A percentile compares a stretch with the other conserved stretches of the same genome.
Conservation (phyloP, 148 eudicot species). For the Rhododendron simsii region DNA sequence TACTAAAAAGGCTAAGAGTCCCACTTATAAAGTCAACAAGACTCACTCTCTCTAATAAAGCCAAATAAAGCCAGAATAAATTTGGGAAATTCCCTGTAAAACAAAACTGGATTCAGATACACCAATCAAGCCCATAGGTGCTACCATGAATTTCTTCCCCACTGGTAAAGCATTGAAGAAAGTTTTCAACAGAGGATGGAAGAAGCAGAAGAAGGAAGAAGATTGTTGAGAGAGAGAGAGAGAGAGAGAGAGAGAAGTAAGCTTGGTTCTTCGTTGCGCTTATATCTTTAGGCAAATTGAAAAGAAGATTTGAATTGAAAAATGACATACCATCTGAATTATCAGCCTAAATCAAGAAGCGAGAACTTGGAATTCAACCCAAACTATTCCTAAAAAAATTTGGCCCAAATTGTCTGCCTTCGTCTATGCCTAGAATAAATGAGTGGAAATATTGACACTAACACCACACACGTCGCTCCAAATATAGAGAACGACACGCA, state of each 20-base stretch:
- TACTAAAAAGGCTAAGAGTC: not conserved
- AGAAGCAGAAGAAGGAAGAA: not conserved
- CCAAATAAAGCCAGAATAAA: not conserved
- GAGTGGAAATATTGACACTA: not conserved
- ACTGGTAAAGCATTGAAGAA: not conserved
- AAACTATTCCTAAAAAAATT: not conserved
- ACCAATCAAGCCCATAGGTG: not conserved
- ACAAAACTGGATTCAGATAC: not conserved
- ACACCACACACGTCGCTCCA: not conserved
- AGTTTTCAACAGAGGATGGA: not conserved
- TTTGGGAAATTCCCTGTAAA: not conserved
- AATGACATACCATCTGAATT: not conserved
- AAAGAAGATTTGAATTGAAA: not conserved
- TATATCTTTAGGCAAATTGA: not conserved
- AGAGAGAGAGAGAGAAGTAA: not conserved
- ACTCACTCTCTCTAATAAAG: slow-evolving; percentile 3
- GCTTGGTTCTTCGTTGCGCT: not conserved
- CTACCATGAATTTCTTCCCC: not conserved
- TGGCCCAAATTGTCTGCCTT: not conserved
- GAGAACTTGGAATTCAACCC: not conserved
- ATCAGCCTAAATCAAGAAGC: not conserved
- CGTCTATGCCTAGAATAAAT: not conserved
- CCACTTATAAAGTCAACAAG: not conserved
- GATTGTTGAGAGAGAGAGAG: not conserved
- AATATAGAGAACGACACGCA: not conserved